Evolutionary conservation across 371 early-diverging fungal species (phyloP).

Genomic region (Zancudomyces culisetae): DNA sequence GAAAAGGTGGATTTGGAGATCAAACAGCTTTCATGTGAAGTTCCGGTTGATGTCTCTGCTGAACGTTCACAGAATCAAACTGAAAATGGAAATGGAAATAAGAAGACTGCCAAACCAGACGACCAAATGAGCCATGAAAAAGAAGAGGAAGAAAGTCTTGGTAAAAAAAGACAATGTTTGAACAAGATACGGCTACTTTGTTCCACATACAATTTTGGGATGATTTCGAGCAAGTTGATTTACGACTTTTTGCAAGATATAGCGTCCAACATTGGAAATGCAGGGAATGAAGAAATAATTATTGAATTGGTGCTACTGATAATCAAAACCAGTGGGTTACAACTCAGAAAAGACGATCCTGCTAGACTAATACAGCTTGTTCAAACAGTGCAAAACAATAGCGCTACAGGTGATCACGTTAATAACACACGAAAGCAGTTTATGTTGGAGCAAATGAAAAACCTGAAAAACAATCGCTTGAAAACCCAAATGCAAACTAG

Average conservation of each 20-base stretch:
- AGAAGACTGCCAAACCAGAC: neutral
- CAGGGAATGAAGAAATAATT: slow-evolving; percentile 60
- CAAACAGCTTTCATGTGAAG: slow-evolving; percentile 19
- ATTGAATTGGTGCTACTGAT: slow-evolving; percentile 74
- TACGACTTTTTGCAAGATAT: slow-evolving; percentile 66
- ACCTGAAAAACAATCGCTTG: slow-evolving; percentile 83
- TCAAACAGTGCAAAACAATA: slow-evolving; percentile 24
- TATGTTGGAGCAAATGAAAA: slow-evolving; percentile 79
- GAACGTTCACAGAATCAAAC: no score
- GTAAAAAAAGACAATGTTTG: slow-evolving; percentile 33
- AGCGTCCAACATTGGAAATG: slow-evolving; percentile 22
- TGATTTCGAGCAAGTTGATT: slow-evolving; percentile 60
- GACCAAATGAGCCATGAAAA: neutral
- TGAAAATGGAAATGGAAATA: no score
- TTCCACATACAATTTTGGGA: slow-evolving; percentile 79
- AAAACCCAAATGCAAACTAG: slow-evolving; percentile 32
- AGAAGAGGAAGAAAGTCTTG: slow-evolving; percentile 1
- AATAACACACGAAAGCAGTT: slow-evolving; percentile 60
- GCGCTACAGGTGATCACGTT: neutral
- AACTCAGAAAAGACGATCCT: slow-evolving; percentile 83
- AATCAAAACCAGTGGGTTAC: slow-evolving; percentile 62
- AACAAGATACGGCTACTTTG: slow-evolving; percentile 65
- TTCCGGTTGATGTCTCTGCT: no score
- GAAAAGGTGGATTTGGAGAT: slow-evolving; percentile 45
- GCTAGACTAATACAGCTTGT: slow-evolving; percentile 57